Evolutionary conservation across 768 basidiomycete species (phyloP).

Genomic region (Coprinopsis cinerea): DNA sequence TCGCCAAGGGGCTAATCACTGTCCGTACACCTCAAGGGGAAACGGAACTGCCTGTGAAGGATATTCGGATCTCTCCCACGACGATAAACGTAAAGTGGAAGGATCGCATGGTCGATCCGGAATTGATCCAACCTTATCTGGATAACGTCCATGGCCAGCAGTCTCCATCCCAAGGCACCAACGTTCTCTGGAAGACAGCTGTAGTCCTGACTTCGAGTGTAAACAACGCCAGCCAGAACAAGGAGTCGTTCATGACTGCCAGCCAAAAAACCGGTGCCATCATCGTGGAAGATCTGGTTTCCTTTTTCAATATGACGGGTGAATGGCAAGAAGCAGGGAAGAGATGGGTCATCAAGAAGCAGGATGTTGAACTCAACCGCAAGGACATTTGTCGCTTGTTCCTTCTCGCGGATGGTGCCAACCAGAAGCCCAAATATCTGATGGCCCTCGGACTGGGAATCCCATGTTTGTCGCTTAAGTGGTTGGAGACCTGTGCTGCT

Average conservation of each 20-base stretch:
- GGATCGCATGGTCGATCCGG: conserved; percentile 39
- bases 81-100: conserved; percentile 48
- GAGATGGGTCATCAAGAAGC: conserved; percentile 45
- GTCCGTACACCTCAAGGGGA: conserved; percentile 36
- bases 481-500: conserved; percentile 39
- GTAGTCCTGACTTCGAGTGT: conserved; percentile 52
- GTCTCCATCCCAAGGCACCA: too few species aligned
- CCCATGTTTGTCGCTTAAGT: conserved; percentile 65
- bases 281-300: conserved; percentile 58
- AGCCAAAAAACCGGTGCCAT: conserved; percentile 50
- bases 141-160: conserved; percentile 24
- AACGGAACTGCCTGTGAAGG: conserved; percentile 26
- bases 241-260: conserved; percentile 32
- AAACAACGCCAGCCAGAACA: conserved; percentile 32
- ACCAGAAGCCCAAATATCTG: conserved; percentile 74
- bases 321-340: conserved; percentile 34
- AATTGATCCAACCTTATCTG: conserved; percentile 37
- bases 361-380: conserved; percentile 39
- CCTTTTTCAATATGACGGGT: conserved; percentile 52
- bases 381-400: conserved; percentile 47
- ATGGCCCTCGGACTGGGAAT: conserved; percentile 81
- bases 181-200: conserved; percentile 43
- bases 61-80: conserved; percentile 46
- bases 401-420: conserved; percentile 58
- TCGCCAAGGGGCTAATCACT: conserved; percentile 24